Evolutionary conservation across 306 rosid species (phyloP).

Genomic region (Citrullus mucosospermus): DNA sequence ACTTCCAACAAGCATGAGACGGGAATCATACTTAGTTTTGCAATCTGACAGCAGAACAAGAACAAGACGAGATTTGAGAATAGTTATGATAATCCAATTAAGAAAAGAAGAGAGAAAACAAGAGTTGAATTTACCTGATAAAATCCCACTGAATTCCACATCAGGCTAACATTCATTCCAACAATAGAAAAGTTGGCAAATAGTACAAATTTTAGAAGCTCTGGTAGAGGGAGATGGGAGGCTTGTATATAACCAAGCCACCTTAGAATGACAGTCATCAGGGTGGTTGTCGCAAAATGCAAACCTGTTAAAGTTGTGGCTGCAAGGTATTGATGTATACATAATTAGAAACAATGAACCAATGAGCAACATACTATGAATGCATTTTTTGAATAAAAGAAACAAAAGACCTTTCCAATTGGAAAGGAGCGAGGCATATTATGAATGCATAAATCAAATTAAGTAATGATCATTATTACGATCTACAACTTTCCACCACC

Average conservation of each 20-base stretch:
- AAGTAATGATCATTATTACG: background rate
- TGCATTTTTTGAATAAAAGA: no score
- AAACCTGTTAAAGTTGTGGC: constrained; percentile 87
- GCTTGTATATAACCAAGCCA: constrained; percentile 67
- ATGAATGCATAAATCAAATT: background rate
- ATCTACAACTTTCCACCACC: background rate
- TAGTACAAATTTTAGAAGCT: constrained; percentile 68
- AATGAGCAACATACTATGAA: background rate
- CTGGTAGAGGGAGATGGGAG: constrained; percentile 66
- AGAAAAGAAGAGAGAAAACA: background rate
- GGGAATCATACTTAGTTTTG: constrained; percentile 85
- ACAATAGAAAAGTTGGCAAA: constrained; percentile 86
- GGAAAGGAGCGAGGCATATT: background rate
- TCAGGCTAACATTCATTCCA: constrained; percentile 88
- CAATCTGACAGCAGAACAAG: constrained; percentile 39
- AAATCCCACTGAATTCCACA: constrained; percentile 98
- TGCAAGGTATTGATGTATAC: constrained; percentile 26
- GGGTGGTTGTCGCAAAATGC: constrained; percentile 64
- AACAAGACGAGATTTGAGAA: background rate
- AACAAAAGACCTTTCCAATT: no score
- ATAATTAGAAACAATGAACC: background rate
- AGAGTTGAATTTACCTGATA: constrained; percentile 45
- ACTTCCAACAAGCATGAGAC: constrained; percentile 81
- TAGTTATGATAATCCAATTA: background rate
- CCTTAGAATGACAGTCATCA: constrained; percentile 55